Percentiles rank a stretch among this genome's conserved stretches.
Evolutionary conservation across 2,329 filamentous ascomycete genomes (phyloP).

Genomic region (Xylariales sp.): DNA sequence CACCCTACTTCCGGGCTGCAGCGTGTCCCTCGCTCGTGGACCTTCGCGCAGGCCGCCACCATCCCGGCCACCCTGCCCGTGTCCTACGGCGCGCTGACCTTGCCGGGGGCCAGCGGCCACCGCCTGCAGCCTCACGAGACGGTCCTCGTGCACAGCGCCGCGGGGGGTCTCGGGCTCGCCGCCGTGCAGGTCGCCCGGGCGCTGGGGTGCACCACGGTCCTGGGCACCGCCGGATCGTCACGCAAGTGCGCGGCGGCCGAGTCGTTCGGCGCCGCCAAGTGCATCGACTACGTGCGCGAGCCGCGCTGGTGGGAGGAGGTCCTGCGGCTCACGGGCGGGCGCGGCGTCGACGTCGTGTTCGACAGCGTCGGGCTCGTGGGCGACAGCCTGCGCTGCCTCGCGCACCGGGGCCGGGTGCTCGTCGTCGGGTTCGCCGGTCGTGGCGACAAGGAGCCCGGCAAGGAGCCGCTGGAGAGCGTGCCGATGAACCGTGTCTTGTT

Average conservation of each 20-base stretch:
- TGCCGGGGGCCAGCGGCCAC: no score
- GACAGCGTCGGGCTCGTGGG: conserved; percentile 55
- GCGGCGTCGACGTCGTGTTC: conserved; percentile 53
- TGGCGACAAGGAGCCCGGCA: conserved; percentile 13
- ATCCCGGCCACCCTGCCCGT: conserved; percentile 49
- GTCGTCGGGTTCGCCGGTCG: conserved; percentile 55
- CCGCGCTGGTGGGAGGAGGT: conserved; percentile 47
- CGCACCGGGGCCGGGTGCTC: conserved; percentile 48
- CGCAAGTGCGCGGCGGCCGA: conserved; percentile 38
- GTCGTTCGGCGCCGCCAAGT: conserved; percentile 33
- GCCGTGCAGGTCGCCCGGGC: conserved; percentile 52
- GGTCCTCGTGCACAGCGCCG: conserved; percentile 51
- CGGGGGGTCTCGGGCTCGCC: conserved; percentile 50
- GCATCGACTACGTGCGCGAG: conserved; percentile 33
- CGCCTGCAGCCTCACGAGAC: conserved; percentile 39
- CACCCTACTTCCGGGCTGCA: no score
- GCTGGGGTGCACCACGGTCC: conserved; percentile 45
- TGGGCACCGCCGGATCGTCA: conserved; percentile 45
- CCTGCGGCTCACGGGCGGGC: conserved; percentile 37
- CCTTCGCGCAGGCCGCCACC: conserved; percentile 44
- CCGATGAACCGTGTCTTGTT: conserved; percentile 50
- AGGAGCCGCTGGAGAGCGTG: conserved; percentile 48
- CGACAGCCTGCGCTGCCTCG: conserved; percentile 48
- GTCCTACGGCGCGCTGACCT: conserved; percentile 44
- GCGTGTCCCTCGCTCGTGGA: conserved; percentile 40